Percentiles rank a stretch among this genome's conserved stretches.
Evolutionary conservation across 495 filamentous ascomycete species (phyloP).

Genomic region (Penicillium atrosanguineum): DNA sequence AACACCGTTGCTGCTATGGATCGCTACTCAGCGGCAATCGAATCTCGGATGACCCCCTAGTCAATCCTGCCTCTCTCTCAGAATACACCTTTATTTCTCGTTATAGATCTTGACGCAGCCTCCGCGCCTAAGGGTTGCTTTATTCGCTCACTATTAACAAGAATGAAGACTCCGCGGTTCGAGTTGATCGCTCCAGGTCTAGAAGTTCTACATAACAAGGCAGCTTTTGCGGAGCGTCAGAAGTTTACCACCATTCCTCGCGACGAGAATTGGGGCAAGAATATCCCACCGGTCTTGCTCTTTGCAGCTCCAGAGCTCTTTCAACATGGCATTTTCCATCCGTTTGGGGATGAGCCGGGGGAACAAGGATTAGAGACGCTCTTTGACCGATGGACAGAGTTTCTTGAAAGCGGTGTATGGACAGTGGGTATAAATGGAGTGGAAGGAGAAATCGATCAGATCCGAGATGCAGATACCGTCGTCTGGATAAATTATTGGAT

Average conservation of each 20-base stretch:
- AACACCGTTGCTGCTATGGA: slow-evolving; percentile 18
- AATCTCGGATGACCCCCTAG: slow-evolving; percentile 13
- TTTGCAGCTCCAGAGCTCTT: no score
- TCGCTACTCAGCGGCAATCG: slow-evolving; percentile 10
- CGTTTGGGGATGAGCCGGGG: no score
- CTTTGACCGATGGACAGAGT: not conserved
- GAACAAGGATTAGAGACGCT: not conserved
- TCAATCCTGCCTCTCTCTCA: slow-evolving; percentile 5
- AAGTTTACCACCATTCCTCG: no score
- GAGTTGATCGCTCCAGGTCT: slow-evolving; percentile 35
- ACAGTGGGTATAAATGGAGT: not conserved
- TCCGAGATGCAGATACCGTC: not conserved
- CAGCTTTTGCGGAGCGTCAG: no score
- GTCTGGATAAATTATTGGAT: not conserved
- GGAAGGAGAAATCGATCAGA: not conserved
- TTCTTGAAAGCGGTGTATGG: not conserved
- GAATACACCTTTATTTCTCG: slow-evolving; percentile 17
- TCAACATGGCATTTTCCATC: no score
- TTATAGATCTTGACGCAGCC: slow-evolving; percentile 27
- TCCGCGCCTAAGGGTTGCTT: slow-evolving; percentile 30
- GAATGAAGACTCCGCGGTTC: slow-evolving; percentile 32
- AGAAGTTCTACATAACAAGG: no score
- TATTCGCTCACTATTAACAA: slow-evolving; percentile 26
- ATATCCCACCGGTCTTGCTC: no score
- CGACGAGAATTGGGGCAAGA: no score